Percentiles rank a stretch among this genome's conserved stretches.
Evolutionary conservation across 1,284 basidiomycete genomes (phyloP).

Genomic region (Apiotrichum brassicae): DNA sequence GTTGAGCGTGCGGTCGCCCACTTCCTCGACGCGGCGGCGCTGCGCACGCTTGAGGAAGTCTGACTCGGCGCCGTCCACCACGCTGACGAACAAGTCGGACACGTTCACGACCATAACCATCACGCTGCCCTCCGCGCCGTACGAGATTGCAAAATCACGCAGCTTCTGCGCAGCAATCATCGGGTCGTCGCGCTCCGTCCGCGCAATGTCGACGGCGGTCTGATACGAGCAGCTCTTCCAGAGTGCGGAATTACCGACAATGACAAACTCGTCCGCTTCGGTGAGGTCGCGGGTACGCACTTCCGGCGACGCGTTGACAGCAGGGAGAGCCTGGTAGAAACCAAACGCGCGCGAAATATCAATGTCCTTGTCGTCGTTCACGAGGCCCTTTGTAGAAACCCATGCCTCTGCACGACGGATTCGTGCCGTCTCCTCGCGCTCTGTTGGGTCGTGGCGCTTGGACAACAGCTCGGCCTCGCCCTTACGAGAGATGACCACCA

Average conservation of each 20-base stretch:
- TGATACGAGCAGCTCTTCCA: slow-evolving; percentile 96
- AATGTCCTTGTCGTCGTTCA: slow-evolving; percentile 75
- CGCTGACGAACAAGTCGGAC: slow-evolving; percentile 60
- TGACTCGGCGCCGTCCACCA: slow-evolving; percentile 10
- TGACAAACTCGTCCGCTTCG: slow-evolving; percentile 91
- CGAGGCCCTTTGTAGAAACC: slow-evolving; percentile 87
- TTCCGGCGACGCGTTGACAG: slow-evolving; percentile 84
- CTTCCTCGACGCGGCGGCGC: slow-evolving; percentile 39
- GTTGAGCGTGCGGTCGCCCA: slow-evolving; percentile 51
- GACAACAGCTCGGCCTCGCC: slow-evolving; percentile 73
- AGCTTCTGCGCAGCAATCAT: slow-evolving; percentile 98
- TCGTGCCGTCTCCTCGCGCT: slow-evolving; percentile 72
- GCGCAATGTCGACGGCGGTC: slow-evolving; percentile 93
- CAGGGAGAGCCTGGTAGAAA: slow-evolving; percentile 83
- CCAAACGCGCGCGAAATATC: slow-evolving; percentile 91
- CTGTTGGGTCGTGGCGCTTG: slow-evolving; percentile 82
- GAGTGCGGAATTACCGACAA: slow-evolving; percentile 84
- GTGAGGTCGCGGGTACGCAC: slow-evolving; percentile 65
- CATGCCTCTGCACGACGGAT: slow-evolving; percentile 92
- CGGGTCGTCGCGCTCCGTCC: slow-evolving; percentile 75
- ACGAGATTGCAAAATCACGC: slow-evolving; percentile 92
- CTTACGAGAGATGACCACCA: slow-evolving; percentile 79
- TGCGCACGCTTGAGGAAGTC: slow-evolving; percentile 27
- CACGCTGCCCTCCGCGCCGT: slow-evolving; percentile 86
- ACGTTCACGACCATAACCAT: slow-evolving; percentile 98